A percentile compares a stretch with the other conserved stretches of the same genome.
phyloP scores from a whole-genome alignment of 208 protist genomes.

The Crithidia acanthocephali region DNA sequence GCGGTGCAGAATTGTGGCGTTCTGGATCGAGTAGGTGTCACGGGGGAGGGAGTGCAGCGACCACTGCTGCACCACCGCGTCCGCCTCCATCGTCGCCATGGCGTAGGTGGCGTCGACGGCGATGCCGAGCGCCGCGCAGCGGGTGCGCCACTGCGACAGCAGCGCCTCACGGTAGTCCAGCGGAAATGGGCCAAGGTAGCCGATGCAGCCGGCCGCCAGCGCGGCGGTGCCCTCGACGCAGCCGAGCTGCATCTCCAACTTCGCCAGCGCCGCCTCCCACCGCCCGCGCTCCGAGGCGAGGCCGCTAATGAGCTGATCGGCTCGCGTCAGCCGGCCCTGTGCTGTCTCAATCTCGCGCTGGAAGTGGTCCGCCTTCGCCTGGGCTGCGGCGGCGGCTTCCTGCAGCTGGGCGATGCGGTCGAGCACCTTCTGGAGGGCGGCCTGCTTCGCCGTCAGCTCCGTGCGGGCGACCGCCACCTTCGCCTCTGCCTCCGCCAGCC shows the following conservation, averaged over 20 bases:
- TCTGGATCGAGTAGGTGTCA: conserved; percentile 93
- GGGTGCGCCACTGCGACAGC: conserved; percentile 60
- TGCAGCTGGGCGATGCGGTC: conserved; percentile 76
- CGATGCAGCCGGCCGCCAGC: conserved; percentile 87
- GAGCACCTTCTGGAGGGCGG: conserved; percentile 74
- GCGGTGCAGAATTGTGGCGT: conserved; percentile 88
- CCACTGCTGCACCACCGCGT: conserved; percentile 94
- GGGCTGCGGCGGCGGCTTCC: conserved; percentile 68
- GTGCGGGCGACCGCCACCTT: conserved; percentile 74
- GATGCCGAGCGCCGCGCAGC: conserved; percentile 65
- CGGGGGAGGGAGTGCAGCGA: conserved; percentile 93
- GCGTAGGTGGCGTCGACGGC: conserved; percentile 76
- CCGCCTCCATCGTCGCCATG: conserved; percentile 87
- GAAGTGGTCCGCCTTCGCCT: conserved; percentile 83
- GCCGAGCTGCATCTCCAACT: conserved; percentile 62
- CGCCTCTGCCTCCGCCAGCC: conserved; percentile 73
- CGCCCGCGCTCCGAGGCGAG: conserved; percentile 83
- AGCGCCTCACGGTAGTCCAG: conserved; percentile 78
- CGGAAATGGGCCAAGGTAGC: conserved; percentile 92
- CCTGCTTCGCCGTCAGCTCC: conserved; percentile 71
- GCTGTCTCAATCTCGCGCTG: conserved; percentile 90
- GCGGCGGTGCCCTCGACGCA: conserved; percentile 80
- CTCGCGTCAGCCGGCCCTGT: conserved; percentile 74
- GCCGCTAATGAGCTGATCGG: conserved; percentile 89
- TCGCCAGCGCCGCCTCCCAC: conserved; percentile 68